A percentile compares a stretch with the other conserved stretches of the same genome.
These are phyloP conservation scores for Ceratobasidium sp. DNA, from an alignment of 1,284 basidiomycete genomes.

Conservation along the genomic window DNA sequence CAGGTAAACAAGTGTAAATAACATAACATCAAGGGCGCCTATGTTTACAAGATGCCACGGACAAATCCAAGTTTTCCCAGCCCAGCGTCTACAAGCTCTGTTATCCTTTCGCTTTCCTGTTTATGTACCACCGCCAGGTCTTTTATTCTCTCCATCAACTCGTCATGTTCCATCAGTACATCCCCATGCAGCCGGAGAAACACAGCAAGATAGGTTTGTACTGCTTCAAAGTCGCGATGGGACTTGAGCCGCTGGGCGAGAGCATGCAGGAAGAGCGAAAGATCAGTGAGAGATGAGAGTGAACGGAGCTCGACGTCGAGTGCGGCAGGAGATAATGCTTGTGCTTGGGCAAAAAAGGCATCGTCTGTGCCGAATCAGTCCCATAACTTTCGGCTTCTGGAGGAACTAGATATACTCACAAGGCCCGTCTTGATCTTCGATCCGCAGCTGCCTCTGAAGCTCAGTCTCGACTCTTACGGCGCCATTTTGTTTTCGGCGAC, in stretches of 20 bases:
- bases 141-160: slow-evolving; percentile 70
- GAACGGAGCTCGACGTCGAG: slow-evolving; percentile 92
- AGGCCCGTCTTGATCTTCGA: slow-evolving; percentile 69
- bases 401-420: slow-evolving; percentile 66
- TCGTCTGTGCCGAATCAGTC: slow-evolving; percentile 67
- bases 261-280: slow-evolving; percentile 79
- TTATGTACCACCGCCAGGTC: slow-evolving; percentile 72
- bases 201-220: slow-evolving; percentile 89
- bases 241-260: slow-evolving; percentile 79
- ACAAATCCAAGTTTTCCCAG: slow-evolving; percentile 76
- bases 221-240: slow-evolving; percentile 94
- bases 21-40: not conserved
- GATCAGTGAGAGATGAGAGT: slow-evolving; percentile 65
- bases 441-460: slow-evolving; percentile 75
- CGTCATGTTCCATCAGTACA: slow-evolving; percentile 70
- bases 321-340: slow-evolving; percentile 89
- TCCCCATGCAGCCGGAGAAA: slow-evolving; percentile 90
- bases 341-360: slow-evolving; percentile 85
- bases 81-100: slow-evolving; percentile 77
- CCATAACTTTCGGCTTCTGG: not conserved
- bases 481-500: slow-evolving; percentile 60
- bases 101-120: slow-evolving; percentile 77
- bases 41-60: slow-evolving; percentile 47
- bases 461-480: slow-evolving; percentile 69
- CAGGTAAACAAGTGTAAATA: slow-evolving; percentile 37